These are phyloP conservation scores for Epithemia pelagica DNA, from an alignment of 108 stramenopile species.

Conservation along the genomic window DNA sequence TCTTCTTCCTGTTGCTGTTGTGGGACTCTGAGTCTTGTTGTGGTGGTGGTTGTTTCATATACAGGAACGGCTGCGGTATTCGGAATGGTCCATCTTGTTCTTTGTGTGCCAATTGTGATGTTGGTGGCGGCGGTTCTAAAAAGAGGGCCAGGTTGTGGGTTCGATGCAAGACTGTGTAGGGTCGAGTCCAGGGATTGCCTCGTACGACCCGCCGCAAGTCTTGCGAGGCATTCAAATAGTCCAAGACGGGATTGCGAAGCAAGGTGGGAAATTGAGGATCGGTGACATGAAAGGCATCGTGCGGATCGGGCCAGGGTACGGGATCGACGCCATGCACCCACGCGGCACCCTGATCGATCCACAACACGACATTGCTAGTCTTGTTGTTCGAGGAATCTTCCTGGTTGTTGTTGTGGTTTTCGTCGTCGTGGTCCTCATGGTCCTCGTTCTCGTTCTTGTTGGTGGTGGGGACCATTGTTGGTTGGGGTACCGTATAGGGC, in stretches of 20 bases:
- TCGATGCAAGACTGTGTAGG: conserved; percentile 24
- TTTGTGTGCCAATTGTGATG: not conserved
- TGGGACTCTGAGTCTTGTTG: not conserved
- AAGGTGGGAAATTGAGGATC: not conserved
- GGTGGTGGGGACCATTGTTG: not conserved
- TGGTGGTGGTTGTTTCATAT: not conserved
- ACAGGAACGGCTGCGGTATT: not conserved
- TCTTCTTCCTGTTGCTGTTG: not conserved
- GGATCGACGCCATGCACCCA: conserved; percentile 50
- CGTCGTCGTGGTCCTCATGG: no score
- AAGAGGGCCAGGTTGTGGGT: conserved; percentile 21
- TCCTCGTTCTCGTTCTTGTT: no score
- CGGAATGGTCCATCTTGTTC: not conserved
- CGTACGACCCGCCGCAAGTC: conserved; percentile 21
- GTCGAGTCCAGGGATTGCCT: conserved; percentile 50
- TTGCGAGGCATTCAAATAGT: conserved; percentile 14
- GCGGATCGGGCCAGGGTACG: conserved; percentile 7
- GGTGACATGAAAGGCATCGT: not conserved
- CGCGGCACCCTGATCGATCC: conserved; percentile 41
- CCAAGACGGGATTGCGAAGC: conserved; percentile 39
- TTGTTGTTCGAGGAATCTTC: not conserved
- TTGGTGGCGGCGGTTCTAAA: not conserved
- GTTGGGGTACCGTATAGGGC: not conserved
- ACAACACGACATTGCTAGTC: no score
- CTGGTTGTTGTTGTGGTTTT: not conserved